Evolutionary conservation across 2,329 filamentous ascomycete genomes (phyloP), one percentile per base, ranked within the genome.

Genomic region (Cercospora beticola): DNA sequence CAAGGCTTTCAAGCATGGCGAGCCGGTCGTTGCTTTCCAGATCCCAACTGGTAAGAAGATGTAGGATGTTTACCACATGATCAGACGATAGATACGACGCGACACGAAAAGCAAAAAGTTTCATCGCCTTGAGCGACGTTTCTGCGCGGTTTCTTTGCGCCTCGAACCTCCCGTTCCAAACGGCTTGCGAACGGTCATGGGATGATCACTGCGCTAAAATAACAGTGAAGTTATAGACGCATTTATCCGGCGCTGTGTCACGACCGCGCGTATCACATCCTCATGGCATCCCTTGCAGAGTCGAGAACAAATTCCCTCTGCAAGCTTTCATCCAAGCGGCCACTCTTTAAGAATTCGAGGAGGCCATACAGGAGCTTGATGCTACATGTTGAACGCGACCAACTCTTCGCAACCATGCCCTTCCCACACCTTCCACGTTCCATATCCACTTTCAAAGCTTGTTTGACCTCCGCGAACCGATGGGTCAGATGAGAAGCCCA

Each of bases 31-130:
- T 21, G 84, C 90, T 67, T 91, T 91, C 82, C 86, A 88, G 79
- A 90, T 92, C 74, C 89, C 90, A 4, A 91, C 89, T 8, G 89
- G 89, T 30, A 90, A 88, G 81, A 76, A 75, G 70, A 75, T 75
- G 75, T 75, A 65, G 33, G 31, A 36, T 59, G 56, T 8, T 10
- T 10, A 4, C 9, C 56, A 59, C 16, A 36, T 30, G 56, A 16
- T 4, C 23, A 36, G 31, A 36, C 26, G 56, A 59, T 33, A 59
- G 28, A 36, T 10, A 36, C n/a, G 56, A 59, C 21, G 56, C 30
- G 30, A 18, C 8, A 59, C 30, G 56, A 7, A 30, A 16, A n/a
- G 7, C 12, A 30, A 26, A 56, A 26, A 56, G 12, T 30, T n/a
- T 7, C 23, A 30, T 8, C 49, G 49, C 23, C 21, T 16, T 16